Evolutionary conservation across 176 grass and related monocot genomes (phyloP).

Genomic region (Leersia perrieri): DNA sequence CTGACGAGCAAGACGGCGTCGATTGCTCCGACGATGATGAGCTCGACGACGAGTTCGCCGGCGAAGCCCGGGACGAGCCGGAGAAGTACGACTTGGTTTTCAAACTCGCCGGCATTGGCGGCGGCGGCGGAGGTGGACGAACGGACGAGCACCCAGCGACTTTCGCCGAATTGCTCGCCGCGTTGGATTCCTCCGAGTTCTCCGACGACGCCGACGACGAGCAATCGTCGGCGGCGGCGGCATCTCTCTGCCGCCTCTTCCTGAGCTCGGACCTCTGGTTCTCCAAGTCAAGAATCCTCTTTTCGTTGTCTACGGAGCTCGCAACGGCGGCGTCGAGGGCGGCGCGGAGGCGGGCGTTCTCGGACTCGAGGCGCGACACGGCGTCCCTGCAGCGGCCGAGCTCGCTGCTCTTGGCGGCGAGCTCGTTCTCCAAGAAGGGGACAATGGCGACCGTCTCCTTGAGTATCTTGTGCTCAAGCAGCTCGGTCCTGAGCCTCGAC

Average conservation of each 20-base stretch:
- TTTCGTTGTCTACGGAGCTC: neutral
- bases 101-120: constrained; percentile 34
- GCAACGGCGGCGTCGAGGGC: constrained; percentile 42
- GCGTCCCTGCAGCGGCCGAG: constrained; percentile 54
- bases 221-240: constrained; percentile 46
- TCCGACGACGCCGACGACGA: constrained; percentile 58
- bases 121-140: constrained; percentile 26
- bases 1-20: constrained; percentile 42
- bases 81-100: constrained; percentile 48
- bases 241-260: constrained; percentile 13
- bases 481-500: constrained; percentile 82
- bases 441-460: constrained; percentile 87
- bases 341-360: constrained; percentile 58
- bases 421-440: constrained; percentile 82
- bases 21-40: constrained; percentile 52
- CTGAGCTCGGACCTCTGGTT: constrained; percentile 46
- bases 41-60: constrained; percentile 42
- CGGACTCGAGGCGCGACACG: constrained; percentile 47
- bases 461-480: constrained; percentile 94
- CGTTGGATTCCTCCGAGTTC: neutral
- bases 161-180: neutral
- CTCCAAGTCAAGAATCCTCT: constrained; percentile 53
- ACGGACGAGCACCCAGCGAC: neutral
- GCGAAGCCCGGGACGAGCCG: constrained; percentile 46
- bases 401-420: constrained; percentile 48